Evolutionary conservation across 768 basidiomycete species (phyloP), one percentile per base, ranked within the genome.

Genomic region (Rubroboletus pulcherrimus): DNA sequence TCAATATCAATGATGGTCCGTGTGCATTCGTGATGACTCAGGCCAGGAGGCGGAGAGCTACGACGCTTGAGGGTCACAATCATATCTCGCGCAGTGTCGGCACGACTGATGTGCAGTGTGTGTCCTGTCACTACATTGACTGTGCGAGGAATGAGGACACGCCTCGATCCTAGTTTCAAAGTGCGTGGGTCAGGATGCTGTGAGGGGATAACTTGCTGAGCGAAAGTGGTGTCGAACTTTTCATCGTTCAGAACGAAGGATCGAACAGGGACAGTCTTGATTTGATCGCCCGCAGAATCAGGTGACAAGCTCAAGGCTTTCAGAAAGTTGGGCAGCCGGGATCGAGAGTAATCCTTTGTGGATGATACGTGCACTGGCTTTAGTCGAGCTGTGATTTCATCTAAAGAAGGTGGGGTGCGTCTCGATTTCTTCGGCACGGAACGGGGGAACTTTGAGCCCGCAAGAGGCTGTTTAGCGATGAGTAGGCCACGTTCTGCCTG

Each of bases 381-480:
- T 62, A 89, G 63, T 58, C 78, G 86, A 40, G 87, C 84, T 33
- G 83, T 81, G 55, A 91, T 90, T 64, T 91, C 84, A 60, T 88
- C 88, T 56, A 91, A 81, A 26, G 89, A 90, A 21, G 89, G 89
- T 37, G 84, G 65, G 41, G 66, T 60, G 57, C 70, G 72, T 38
- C 49, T 54, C 44, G 50, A 40, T 51, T 56, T 59, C 38, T 14
- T 46, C 38, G 49, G 43, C 49, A 43, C 14, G 52, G 58, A 54
- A 56, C 54, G 29, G 17, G 39, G 1, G 26, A 19, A 39, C 48
- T 52, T 59, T 50, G 45, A 21, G 42, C n/a, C 49, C 40, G 41
- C 6, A 33, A 51, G 61, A 64, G 68, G 51, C 35, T 58, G 45
- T 56, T 56, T 45, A 67, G 68, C 50, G 58, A 69, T 47, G 71